A percentile compares a stretch with the other conserved stretches of the same genome.
Evolutionary conservation across 2,329 filamentous ascomycete species (phyloP).

Genomic region (Aspergillus phoenicis): DNA sequence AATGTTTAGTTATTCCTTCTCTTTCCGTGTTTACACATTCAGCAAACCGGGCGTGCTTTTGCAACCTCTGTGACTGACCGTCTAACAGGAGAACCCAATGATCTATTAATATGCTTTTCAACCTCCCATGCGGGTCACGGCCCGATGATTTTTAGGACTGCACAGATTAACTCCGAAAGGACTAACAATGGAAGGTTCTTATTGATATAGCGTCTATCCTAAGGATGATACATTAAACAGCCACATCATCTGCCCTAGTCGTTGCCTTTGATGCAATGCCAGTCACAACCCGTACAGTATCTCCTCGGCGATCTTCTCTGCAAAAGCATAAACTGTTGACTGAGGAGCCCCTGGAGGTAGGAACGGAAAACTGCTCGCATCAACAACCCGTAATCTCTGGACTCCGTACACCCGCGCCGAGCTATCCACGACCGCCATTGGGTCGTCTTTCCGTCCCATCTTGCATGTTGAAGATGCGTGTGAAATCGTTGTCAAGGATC

Average conservation of each 20-base stretch:
- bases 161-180: neutral
- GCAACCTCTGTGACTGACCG: neutral
- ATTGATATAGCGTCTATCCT: neutral
- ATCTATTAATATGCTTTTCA: no score
- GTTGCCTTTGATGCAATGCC: neutral
- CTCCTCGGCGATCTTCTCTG: conserved; percentile 42
- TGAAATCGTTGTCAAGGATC: conserved; percentile 31
- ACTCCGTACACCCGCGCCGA: conserved; percentile 34
- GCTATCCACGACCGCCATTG: conserved; percentile 37
- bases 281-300: conserved; percentile 10
- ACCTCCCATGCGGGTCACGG: no score
- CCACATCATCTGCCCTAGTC: neutral
- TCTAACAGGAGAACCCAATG: neutral
- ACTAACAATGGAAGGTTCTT: neutral
- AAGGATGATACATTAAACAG: neutral
- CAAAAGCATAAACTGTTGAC: conserved; percentile 41
- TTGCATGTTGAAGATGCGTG: conserved; percentile 40
- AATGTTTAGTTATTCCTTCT: conserved; percentile 8
- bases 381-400: conserved; percentile 36
- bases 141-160: no score
- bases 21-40: neutral
- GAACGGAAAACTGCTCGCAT: conserved; percentile 38
- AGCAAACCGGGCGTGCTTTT: no score
- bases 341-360: conserved; percentile 44
- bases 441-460: conserved; percentile 39